Base-by-base conservation (phyloP, 2,329 filamentous ascomycete species). In the Huntiella omanensis region DNA sequence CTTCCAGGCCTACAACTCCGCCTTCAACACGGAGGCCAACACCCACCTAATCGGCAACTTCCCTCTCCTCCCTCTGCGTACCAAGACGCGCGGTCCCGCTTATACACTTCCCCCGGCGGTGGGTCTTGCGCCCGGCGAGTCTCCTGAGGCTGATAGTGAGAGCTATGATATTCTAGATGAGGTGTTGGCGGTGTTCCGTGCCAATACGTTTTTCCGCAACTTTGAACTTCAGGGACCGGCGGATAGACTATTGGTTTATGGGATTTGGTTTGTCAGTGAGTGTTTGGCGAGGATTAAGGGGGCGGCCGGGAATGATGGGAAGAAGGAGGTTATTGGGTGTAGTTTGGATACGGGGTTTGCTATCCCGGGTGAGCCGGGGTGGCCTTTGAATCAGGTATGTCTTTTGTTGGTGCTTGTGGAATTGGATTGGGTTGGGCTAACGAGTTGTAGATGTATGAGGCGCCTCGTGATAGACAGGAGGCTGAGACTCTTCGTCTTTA, bases 181-280 rank as follows among this genome's bases (percentile, higher is more conserved):
- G 69, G 78, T 92, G 44, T 73, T 98, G 47, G 73, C 80, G 10
- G 75, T 96, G 43, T 98, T 96, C 73, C 84, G 91, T 53, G 88
- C 91, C 57, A 96, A 98, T 69, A 95, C 88, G 50, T 88, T 98
- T 65, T 98, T 96, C 73, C 83, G 91, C 58, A 98, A 96, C 72
- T 98, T 98, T 58, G 91, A 96, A 70, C 93, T 96, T 68, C 88
- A 94, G 65, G 91, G 91, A 11, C 83, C 85, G 19, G 88, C 91
- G 49, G 91, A 98, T 65, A 75, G 91, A 36, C 77, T 96, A 58
- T 72, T 98, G 54, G 87, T 96, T 58, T 98, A 98, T 66, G 88
- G 88, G 52, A 98, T 95, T 61, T 73, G 93, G 59, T 96, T 88
- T 64, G 73, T 96, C 57, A 88, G 80, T 64, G 87, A 96, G 63